phyloP scores from a whole-genome alignment of 2,329 filamentous ascomycete species.

The Beauveria pseudobassiana region DNA sequence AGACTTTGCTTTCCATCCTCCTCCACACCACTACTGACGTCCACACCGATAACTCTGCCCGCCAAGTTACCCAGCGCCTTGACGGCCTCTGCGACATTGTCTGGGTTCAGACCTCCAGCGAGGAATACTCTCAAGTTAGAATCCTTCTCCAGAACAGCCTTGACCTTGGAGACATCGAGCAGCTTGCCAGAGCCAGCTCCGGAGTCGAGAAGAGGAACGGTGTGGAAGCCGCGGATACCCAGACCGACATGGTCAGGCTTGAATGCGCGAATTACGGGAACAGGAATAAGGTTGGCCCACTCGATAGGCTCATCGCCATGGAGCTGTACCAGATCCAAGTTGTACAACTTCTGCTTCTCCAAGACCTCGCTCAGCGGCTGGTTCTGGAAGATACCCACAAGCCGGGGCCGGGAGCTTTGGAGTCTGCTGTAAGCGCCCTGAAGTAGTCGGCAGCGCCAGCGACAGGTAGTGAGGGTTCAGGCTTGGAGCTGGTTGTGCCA shows the following conservation, averaged over 20 bases:
- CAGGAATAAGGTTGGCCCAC: constrained; percentile 82
- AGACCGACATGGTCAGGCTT: constrained; percentile 67
- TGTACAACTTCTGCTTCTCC: constrained; percentile 65
- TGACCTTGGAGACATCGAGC: constrained; percentile 65
- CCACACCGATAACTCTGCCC: constrained; percentile 68
- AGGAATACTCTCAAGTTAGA: constrained; percentile 67
- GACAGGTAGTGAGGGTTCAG: constrained; percentile 20
- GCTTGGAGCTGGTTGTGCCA: constrained; percentile 29
- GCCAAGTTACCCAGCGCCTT: constrained; percentile 51
- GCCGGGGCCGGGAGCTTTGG: constrained; percentile 54
- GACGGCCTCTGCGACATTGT: constrained; percentile 67
- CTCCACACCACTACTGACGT: constrained; percentile 93
- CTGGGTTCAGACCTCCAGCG: constrained; percentile 75
- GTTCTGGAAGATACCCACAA: constrained; percentile 92
- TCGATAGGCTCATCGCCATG: constrained; percentile 90
- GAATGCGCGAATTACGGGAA: constrained; percentile 85
- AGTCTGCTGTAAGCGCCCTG: constrained; percentile 41
- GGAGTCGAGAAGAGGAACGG: constrained; percentile 77
- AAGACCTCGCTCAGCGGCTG: constrained; percentile 80
- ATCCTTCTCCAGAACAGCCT: constrained; percentile 57
- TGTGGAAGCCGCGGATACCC: constrained; percentile 70
- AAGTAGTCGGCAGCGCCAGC: constrained; percentile 61
- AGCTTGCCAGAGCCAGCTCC: constrained; percentile 76
- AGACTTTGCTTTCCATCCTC: constrained; percentile 72
- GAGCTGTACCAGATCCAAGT: constrained; percentile 83